Evolutionary conservation across 169 alveolate genomes (phyloP), one percentile per base, ranked within the genome.

Genomic region (Nephromyces sp.): DNA sequence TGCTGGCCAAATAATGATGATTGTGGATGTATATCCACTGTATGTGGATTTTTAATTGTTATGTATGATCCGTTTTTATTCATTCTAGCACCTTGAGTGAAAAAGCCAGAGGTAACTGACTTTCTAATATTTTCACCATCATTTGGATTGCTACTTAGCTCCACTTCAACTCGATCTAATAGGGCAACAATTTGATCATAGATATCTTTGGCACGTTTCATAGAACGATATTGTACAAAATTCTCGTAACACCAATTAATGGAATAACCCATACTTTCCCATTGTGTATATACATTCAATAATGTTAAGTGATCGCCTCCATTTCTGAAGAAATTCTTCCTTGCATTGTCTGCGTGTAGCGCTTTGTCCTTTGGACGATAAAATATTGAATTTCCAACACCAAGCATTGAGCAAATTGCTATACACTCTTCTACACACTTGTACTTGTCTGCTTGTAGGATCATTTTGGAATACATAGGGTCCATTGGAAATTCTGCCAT

Each of bases 401-500:
- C 93, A 64, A 97, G 87, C 99, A 98, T 97, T 30, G 98, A 89
- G 28, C 95, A 89, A n/a, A 98, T 94, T 21, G 97, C 93, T 32
- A 95, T 80, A 28, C 93, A 89, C 81, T 97, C 97, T 67, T 96
- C 94, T 22, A 95, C 95, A 84, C 99, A 95, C 69, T 89, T 89
- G 90, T 92, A 96, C 80, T 95, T 89, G 75, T 90, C 98, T 4
- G 98, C 88, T 72, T 83, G 81, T 1, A 66, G n/a, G 33, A 69
- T 67, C 82, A 90, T 84, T 90, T 96, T 96, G 57, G 97, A 87
- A 63, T 92, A 91, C 92, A 92, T 92, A 30, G 99, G 99, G 74
- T 97, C 99, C 67, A 97, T 79, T 8, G 99, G 99, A 43, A 97
- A 94, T 83, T 96, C 99, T 2, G 99, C 98, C 99, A 98, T 98